Conservation (phyloP, 306 rosid species). For the Cucumis hystrix region DNA sequence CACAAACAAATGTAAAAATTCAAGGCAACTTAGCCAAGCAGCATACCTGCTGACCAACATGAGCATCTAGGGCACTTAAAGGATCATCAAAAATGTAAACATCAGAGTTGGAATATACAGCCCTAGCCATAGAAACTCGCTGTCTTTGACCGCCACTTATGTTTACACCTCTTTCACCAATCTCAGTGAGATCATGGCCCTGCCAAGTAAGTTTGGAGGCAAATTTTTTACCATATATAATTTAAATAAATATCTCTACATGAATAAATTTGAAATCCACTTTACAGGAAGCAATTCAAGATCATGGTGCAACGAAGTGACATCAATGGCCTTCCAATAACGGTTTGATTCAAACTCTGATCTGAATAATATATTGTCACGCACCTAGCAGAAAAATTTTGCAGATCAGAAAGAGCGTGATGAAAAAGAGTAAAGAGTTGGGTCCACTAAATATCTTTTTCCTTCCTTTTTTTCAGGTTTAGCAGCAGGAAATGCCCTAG, state of each 20-base stretch:
- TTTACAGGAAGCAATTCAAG: slow-evolving; percentile 69
- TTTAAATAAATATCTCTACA: slow-evolving; percentile 5
- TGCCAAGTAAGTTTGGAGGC: slow-evolving; percentile 9
- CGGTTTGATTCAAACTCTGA: slow-evolving; percentile 44
- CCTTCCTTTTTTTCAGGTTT: background rate
- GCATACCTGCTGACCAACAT: slow-evolving; percentile 66
- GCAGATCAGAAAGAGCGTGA: slow-evolving; percentile 6
- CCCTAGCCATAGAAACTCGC: slow-evolving; percentile 87
- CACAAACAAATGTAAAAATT: background rate
- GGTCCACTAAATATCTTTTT: background rate
- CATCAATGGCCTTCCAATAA: slow-evolving; percentile 57
- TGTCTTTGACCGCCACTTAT: slow-evolving; percentile 96
- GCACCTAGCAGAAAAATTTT: slow-evolving; percentile 39
- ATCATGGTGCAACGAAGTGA: slow-evolving; percentile 61
- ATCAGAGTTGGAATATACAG: slow-evolving; percentile 74
- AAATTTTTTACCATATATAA: background rate
- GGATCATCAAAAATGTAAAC: slow-evolving; percentile 86
- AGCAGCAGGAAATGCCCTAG: background rate
- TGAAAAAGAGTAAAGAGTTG: background rate
- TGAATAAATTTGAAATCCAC: slow-evolving; percentile 15
- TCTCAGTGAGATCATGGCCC: slow-evolving; percentile 83
- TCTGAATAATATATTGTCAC: slow-evolving; percentile 76
- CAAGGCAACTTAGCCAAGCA: slow-evolving; percentile 7
- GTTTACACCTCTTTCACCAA: slow-evolving; percentile 91
- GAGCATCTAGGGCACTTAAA: slow-evolving; percentile 89